phyloP scores from a whole-genome alignment of 192 early-diverging fungal genomes.

The Geosiphon pyriformis region DNA sequence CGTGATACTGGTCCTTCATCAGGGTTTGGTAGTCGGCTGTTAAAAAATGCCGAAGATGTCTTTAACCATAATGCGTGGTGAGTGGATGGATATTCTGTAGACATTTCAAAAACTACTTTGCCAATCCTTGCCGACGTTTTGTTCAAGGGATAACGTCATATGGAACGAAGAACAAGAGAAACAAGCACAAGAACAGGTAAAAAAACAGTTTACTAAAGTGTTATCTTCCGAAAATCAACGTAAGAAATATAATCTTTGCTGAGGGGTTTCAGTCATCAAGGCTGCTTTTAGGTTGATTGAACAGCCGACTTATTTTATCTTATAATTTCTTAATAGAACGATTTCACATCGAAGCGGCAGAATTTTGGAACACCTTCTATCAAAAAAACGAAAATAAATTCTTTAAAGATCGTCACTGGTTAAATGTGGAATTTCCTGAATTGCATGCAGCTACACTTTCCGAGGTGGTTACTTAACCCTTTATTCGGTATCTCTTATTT shows the following conservation, averaged over 20 bases:
- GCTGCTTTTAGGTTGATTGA: neutral
- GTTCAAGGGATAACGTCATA: slow-evolving; percentile 85
- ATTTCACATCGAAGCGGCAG: slow-evolving; percentile 45
- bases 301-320: neutral
- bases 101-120: slow-evolving; percentile 7
- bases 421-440: slow-evolving; percentile 90
- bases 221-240: slow-evolving; percentile 60
- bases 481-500: neutral
- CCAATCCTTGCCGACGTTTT: neutral
- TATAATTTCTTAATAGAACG: slow-evolving; percentile 22
- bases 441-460: slow-evolving; percentile 51
- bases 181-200: slow-evolving; percentile 70
- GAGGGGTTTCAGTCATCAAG: no score
- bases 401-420: slow-evolving; percentile 98
- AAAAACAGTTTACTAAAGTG: slow-evolving; percentile 61
- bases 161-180: slow-evolving; percentile 81
- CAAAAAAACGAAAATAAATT: slow-evolving; percentile 82
- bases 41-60: slow-evolving; percentile 70
- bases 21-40: slow-evolving; percentile 70
- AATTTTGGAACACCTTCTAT: slow-evolving; percentile 78
- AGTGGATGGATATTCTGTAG: neutral
- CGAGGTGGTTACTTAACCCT: slow-evolving; percentile 30
- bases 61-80: slow-evolving; percentile 95
- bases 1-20: neutral
- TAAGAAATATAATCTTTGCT: slow-evolving; percentile 18